A percentile compares a stretch with the other conserved stretches of the same genome.
phyloP scores from a whole-genome alignment of 1,284 basidiomycete genomes.

The Pseudozyma tsukubaensis region DNA sequence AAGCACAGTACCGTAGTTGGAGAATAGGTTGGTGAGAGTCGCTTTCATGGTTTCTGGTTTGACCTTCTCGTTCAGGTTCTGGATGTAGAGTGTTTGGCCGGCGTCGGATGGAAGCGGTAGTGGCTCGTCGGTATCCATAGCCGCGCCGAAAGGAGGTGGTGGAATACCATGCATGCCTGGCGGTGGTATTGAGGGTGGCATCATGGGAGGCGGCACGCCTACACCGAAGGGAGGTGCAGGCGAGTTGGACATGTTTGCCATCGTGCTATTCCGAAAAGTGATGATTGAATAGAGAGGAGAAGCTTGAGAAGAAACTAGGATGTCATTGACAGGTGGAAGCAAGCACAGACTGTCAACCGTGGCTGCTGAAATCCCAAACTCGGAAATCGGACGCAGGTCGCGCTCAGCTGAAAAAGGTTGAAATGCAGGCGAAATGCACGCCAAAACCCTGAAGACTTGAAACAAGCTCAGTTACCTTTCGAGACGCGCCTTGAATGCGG shows the following conservation, averaged over 20 bases:
- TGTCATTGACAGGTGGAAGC: neutral
- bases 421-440: constrained; percentile 21
- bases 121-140: constrained; percentile 25
- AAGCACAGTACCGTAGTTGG: constrained; percentile 88
- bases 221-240: constrained; percentile 23
- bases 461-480: neutral
- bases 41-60: constrained; percentile 86
- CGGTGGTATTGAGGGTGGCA: constrained; percentile 27
- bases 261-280: neutral
- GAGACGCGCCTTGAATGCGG: constrained; percentile 4
- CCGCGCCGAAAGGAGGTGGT: constrained; percentile 23
- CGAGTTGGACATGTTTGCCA: constrained; percentile 24
- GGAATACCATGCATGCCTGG: constrained; percentile 21
- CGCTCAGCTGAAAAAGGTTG: constrained; percentile 16
- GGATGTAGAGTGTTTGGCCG: constrained; percentile 89
- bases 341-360: neutral
- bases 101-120: constrained; percentile 39
- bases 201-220: constrained; percentile 7
- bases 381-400: constrained; percentile 26
- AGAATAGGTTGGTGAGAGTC: constrained; percentile 88
- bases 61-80: constrained; percentile 97
- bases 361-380: constrained; percentile 13
- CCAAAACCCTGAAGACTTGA: constrained; percentile 27
- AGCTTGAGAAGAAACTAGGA: too few species aligned
- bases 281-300: neutral